phyloP scores from a whole-genome alignment of 1,139 yeast genomes.

The Geotrichum aggregatum region DNA sequence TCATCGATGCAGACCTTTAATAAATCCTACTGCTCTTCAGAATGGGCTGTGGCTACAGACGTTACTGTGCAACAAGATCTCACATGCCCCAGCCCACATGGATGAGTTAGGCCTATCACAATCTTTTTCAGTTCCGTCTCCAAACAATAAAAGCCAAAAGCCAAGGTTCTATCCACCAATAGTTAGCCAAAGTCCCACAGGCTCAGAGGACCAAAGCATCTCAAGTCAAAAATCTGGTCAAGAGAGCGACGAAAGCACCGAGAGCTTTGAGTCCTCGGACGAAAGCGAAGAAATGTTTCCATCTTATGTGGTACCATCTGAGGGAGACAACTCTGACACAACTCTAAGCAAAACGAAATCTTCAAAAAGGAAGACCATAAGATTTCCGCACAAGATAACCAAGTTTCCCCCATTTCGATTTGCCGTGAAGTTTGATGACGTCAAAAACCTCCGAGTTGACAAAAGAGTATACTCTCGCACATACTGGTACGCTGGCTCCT shows the following conservation, averaged over 20 bases:
- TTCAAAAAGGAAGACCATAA: neutral
- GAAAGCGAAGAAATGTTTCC: slow-evolving; percentile 20
- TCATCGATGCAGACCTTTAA: slow-evolving; percentile 37
- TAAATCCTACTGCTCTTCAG: slow-evolving; percentile 40
- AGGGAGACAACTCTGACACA: slow-evolving; percentile 23
- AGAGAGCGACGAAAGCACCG: neutral
- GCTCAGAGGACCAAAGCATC: neutral
- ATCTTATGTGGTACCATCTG: slow-evolving; percentile 26
- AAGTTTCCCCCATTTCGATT: slow-evolving; percentile 51
- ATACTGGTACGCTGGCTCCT: slow-evolving; percentile 55
- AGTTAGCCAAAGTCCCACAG: neutral
- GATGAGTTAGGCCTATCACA: slow-evolving; percentile 20
- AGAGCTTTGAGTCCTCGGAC: slow-evolving; percentile 8
- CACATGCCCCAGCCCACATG: slow-evolving; percentile 25
- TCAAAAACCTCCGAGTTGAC: slow-evolving; percentile 41
- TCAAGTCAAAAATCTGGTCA: neutral
- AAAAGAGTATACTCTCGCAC: slow-evolving; percentile 49
- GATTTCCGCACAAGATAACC: slow-evolving; percentile 28
- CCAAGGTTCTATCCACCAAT: neutral
- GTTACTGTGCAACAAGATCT: slow-evolving; percentile 40
- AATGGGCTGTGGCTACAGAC: slow-evolving; percentile 50
- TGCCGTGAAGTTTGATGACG: slow-evolving; percentile 47
- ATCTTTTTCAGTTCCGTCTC: neutral
- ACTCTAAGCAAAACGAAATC: neutral
- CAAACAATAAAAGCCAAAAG: neutral